Conservation (phyloP, 139 green algal species). For the Asterochloris erici region DNA sequence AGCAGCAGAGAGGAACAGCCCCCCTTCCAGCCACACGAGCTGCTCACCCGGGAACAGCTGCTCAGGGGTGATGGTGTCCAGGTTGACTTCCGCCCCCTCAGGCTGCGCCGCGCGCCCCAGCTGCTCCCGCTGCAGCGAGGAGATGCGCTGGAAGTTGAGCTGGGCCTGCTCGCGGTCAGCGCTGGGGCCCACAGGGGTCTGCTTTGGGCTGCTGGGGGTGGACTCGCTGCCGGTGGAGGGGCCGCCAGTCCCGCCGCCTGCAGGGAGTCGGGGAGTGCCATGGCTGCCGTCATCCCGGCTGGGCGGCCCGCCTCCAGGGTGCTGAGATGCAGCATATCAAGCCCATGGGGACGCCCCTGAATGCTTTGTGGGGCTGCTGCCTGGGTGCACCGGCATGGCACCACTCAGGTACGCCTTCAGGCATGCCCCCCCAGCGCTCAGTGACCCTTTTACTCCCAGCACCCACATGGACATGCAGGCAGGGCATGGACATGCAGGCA, state of each 20-base stretch:
- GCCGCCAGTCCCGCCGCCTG: neutral
- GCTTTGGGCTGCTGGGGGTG: neutral
- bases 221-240: neutral
- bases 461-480: no score
- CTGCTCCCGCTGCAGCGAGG: conserved; percentile 11
- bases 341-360: no score
- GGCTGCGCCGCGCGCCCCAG: neutral
- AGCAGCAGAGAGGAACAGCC: neutral
- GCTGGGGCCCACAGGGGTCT: neutral
- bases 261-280: neutral
- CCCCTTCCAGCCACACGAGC: neutral
- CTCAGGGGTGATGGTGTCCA: conserved; percentile 18
- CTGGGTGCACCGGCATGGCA: no score
- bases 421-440: no score
- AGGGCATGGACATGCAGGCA: no score
- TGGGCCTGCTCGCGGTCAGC: conserved; percentile 1
- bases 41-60: conserved; percentile 18
- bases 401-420: no score
- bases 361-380: no score
- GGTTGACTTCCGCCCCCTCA: neutral
- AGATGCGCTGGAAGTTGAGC: conserved; percentile 7
- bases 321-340: no score
- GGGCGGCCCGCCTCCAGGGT: no score
- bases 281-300: no score
- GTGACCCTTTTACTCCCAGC: no score